Conservation (phyloP, 495 filamentous ascomycete species). For the Aspergillus homomorphus region DNA sequence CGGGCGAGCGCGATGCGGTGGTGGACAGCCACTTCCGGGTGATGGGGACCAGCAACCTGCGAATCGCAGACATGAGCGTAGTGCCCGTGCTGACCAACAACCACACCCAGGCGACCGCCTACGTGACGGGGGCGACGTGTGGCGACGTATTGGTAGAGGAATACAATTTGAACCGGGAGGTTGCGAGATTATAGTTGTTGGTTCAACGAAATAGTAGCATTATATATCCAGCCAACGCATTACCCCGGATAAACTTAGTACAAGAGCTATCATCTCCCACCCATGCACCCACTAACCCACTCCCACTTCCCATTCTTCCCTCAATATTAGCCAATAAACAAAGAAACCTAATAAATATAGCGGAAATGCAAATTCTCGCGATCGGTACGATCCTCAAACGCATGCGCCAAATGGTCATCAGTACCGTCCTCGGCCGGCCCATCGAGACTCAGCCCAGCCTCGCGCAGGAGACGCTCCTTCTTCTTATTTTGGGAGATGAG, state of each 20-base stretch:
- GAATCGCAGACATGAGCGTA: slow-evolving; percentile 65
- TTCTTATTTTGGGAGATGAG: slow-evolving; percentile 36
- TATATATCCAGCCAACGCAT: too few species aligned
- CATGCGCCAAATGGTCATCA: slow-evolving; percentile 32
- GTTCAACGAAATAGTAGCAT: too few species aligned
- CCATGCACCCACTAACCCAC: too few species aligned
- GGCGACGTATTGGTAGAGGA: slow-evolving; percentile 1
- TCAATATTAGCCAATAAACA: background rate
- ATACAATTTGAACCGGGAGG: background rate
- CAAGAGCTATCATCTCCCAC: too few species aligned
- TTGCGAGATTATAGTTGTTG: background rate
- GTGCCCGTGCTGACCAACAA: slow-evolving; percentile 54
- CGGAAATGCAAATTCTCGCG: slow-evolving; percentile 46
- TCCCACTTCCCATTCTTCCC: background rate
- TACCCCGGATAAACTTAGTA: too few species aligned
- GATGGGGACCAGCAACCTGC: slow-evolving; percentile 51
- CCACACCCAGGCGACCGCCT: slow-evolving; percentile 38
- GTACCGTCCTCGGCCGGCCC: background rate
- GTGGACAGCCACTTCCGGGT: slow-evolving; percentile 57
- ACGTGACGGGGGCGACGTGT: slow-evolving; percentile 3
- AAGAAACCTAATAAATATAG: slow-evolving; percentile 41
- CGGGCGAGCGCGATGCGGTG: slow-evolving; percentile 43
- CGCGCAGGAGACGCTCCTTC: slow-evolving; percentile 36
- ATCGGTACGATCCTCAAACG: slow-evolving; percentile 50
- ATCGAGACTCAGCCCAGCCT: slow-evolving; percentile 25